A percentile compares a stretch with the other conserved stretches of the same genome.
Conservation (phyloP, 352 stramenopile species). For the Globisporangium recalcitrans region DNA sequence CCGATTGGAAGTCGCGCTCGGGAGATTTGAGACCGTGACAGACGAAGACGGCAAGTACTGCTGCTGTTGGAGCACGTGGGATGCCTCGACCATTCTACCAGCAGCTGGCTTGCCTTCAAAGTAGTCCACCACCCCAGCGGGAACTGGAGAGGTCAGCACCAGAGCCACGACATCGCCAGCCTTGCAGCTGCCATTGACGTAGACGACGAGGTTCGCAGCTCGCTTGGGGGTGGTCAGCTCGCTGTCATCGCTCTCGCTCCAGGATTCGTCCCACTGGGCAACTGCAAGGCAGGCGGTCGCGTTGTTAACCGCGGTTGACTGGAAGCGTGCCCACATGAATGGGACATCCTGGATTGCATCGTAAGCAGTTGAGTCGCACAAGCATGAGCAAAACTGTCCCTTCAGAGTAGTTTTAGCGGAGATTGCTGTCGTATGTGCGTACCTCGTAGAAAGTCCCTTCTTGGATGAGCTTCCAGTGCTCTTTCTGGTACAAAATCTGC, state of each 20-base stretch:
- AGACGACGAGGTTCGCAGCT: neutral
- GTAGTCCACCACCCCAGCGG: constrained; percentile 8
- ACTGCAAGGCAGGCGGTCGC: constrained; percentile 23
- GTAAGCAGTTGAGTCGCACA: neutral
- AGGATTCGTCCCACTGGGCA: constrained; percentile 23
- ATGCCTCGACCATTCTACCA: constrained; percentile 19
- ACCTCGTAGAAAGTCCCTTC: constrained; percentile 17
- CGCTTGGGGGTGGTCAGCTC: neutral
- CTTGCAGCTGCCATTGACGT: constrained; percentile 12
- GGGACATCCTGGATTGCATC: constrained; percentile 8
- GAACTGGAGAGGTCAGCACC: constrained; percentile 21
- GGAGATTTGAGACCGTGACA: constrained; percentile 8
- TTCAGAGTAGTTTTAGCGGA: too few relatives aligned
- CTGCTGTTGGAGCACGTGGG: constrained; percentile 12
- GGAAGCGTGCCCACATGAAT: constrained; percentile 30
- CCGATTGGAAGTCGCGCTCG: constrained; percentile 12
- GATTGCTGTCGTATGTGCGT: too few relatives aligned
- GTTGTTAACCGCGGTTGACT: constrained; percentile 2
- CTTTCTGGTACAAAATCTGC: constrained; percentile 13
- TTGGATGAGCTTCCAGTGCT: constrained; percentile 14
- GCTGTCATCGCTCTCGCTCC: constrained; percentile 5
- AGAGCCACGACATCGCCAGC: constrained; percentile 28
- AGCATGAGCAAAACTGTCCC: neutral
- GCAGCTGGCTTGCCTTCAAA: constrained; percentile 20
- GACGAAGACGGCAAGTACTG: constrained; percentile 12